Evolutionary conservation across 78 protist genomes (phyloP).

Genomic region (Dictyostelium firmibasis): DNA sequence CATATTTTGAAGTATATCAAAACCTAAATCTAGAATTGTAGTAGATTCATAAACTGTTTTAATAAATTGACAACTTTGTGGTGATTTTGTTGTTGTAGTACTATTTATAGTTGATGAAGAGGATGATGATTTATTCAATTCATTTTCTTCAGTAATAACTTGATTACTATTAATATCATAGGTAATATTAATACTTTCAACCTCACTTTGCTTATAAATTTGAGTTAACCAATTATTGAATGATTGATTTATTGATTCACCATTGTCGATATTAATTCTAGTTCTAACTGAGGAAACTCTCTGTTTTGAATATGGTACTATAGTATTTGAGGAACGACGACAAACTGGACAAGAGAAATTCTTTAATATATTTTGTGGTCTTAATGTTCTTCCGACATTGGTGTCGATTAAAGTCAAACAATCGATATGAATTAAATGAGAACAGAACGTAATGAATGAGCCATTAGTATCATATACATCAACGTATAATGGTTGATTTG

Average conservation of each 20-base stretch:
- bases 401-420: background rate
- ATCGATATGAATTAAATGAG: constrained; percentile 34
- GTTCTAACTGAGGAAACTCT: background rate
- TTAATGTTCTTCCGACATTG: background rate
- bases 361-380: background rate
- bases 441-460: constrained; percentile 31
- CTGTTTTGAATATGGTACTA: constrained; percentile 5
- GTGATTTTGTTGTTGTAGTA: background rate
- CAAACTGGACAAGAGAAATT: constrained; percentile 39
- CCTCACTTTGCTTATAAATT: background rate
- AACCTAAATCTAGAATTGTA: background rate
- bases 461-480: constrained; percentile 13
- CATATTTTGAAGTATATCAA: background rate
- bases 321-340: background rate
- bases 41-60: background rate
- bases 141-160: background rate
- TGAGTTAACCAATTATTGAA: constrained; percentile 1
- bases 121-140: background rate
- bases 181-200: background rate
- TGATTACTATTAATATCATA: background rate
- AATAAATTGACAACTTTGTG: background rate
- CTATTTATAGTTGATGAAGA: background rate
- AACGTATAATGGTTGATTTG: background rate
- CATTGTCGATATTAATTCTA: background rate
- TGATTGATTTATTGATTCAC: background rate